phyloP scores from a whole-genome alignment of 495 filamentous ascomycete species.

The Zalerion maritima region DNA sequence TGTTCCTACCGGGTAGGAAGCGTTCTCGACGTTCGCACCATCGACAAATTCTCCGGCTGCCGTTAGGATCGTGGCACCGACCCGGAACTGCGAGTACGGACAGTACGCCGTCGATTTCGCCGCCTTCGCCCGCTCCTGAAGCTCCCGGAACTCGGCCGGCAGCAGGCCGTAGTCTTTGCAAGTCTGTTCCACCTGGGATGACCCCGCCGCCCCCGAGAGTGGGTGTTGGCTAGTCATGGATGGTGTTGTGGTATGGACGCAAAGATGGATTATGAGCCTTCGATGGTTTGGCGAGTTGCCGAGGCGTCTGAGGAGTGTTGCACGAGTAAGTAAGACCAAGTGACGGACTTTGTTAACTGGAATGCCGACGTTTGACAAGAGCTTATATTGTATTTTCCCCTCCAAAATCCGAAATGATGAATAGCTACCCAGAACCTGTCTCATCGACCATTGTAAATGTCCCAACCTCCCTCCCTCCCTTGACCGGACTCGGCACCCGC shows the following conservation, averaged over 20 bases:
- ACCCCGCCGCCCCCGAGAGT: constrained; percentile 15
- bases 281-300: too few species aligned
- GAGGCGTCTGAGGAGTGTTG: too few species aligned
- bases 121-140: constrained; percentile 41
- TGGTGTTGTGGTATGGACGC: not conserved
- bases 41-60: constrained; percentile 42
- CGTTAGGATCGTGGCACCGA: constrained; percentile 70
- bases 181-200: constrained; percentile 11
- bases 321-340: too few species aligned
- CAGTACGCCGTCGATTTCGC: constrained; percentile 73
- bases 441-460: too few species aligned
- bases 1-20: constrained; percentile 76
- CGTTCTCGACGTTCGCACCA: constrained; percentile 93
- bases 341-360: too few species aligned
- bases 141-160: constrained; percentile 40
- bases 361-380: too few species aligned
- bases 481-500: too few species aligned
- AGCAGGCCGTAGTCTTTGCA: constrained; percentile 36
- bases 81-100: constrained; percentile 88
- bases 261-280: not conserved
- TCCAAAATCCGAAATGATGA: too few species aligned
- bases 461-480: too few species aligned
- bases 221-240: constrained; percentile 7
- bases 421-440: too few species aligned
- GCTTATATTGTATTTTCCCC: too few species aligned